A percentile compares a stretch with the other conserved stretches of the same genome.
Conservation (phyloP, 768 basidiomycete species). For the Tulasnella sp. region DNA sequence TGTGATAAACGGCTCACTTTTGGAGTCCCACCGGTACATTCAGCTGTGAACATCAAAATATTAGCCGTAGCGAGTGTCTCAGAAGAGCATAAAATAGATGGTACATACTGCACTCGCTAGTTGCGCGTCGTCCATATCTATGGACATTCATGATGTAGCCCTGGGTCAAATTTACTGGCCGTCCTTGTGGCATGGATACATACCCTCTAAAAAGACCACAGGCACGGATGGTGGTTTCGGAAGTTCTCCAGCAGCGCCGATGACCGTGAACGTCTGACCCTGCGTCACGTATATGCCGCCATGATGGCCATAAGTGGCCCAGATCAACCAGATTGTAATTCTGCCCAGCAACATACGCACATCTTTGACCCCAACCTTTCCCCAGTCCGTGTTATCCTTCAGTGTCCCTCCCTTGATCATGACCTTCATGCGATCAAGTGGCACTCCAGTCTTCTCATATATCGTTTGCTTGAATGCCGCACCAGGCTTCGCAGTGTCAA, state of each 20-base stretch:
- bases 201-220: conserved; percentile 77
- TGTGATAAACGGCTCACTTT: conserved; percentile 37
- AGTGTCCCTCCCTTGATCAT: conserved; percentile 59
- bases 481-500: conserved; percentile 62
- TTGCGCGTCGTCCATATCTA: conserved; percentile 77
- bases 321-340: too few species aligned
- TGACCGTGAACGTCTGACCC: conserved; percentile 87
- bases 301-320: neutral
- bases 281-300: conserved; percentile 27
- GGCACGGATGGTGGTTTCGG: conserved; percentile 77
- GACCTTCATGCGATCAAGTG: conserved; percentile 88
- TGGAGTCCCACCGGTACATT: conserved; percentile 68
- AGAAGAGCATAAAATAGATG: neutral
- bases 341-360: conserved; percentile 33
- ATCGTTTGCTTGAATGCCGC: conserved; percentile 72
- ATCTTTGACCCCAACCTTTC: conserved; percentile 70
- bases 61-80: neutral
- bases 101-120: conserved; percentile 64
- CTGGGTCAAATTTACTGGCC: neutral
- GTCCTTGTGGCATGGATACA: conserved; percentile 17
- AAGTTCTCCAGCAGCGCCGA: conserved; percentile 85
- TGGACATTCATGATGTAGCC: conserved; percentile 2
- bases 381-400: conserved; percentile 81
- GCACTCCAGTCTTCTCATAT: conserved; percentile 74
- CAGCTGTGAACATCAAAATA: conserved; percentile 35